These are phyloP conservation scores for Byssoonygena ceratinophila DNA, from an alignment of 2,329 filamentous ascomycete genomes.

Conservation along the genomic window DNA sequence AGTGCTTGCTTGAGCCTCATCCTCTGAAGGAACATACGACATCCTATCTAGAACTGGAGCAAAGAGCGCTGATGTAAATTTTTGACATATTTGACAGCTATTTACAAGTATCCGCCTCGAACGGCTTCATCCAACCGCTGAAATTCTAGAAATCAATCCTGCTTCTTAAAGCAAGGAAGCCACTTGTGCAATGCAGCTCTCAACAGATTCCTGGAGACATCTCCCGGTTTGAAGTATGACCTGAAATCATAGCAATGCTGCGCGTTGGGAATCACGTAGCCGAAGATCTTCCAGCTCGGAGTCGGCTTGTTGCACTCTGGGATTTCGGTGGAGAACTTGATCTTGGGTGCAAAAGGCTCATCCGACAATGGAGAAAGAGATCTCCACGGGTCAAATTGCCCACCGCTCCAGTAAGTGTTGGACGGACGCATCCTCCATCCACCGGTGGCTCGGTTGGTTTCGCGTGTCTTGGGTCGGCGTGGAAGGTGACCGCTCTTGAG, in stretches of 20 bases:
- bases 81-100: neutral
- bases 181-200: slow-evolving; percentile 36
- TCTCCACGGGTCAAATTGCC: slow-evolving; percentile 45
- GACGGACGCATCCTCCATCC: slow-evolving; percentile 45
- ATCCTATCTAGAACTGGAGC: neutral
- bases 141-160: slow-evolving; percentile 1
- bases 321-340: slow-evolving; percentile 32
- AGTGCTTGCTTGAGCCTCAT: no score
- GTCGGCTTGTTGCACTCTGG: slow-evolving; percentile 37
- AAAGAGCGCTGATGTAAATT: neutral
- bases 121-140: no score
- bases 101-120: no score
- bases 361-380: slow-evolving; percentile 37
- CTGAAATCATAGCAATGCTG: slow-evolving; percentile 44
- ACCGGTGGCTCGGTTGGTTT: slow-evolving; percentile 37
- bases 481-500: slow-evolving; percentile 34
- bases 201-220: slow-evolving; percentile 31
- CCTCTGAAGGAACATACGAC: no score
- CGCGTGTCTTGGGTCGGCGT: slow-evolving; percentile 29
- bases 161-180: slow-evolving; percentile 36
- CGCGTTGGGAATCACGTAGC: slow-evolving; percentile 37
- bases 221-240: slow-evolving; percentile 25
- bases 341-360: slow-evolving; percentile 34
- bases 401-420: slow-evolving; percentile 42
- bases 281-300: slow-evolving; percentile 36